Evolutionary conservation across 192 early-diverging fungal genomes (phyloP).

Genomic region (Lunasporangiospora selenospora): DNA sequence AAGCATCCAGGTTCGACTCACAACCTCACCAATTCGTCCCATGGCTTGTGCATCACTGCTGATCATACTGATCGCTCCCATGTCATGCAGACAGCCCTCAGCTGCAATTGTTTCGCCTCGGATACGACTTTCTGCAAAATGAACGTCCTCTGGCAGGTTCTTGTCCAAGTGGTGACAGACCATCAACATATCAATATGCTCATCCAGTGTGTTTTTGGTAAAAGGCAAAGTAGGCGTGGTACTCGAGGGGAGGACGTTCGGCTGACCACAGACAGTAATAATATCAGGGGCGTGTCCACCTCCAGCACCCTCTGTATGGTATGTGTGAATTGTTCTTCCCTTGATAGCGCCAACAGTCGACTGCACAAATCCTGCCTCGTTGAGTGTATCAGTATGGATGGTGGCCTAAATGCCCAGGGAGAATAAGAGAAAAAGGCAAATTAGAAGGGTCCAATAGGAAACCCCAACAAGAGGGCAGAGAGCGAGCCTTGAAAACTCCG

Average conservation of each 20-base stretch:
- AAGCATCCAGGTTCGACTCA: slow-evolving; percentile 93
- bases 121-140: slow-evolving; percentile 97
- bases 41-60: slow-evolving; percentile 96
- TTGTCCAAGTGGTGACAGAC: slow-evolving; percentile 96
- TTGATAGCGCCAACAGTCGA: slow-evolving; percentile 89
- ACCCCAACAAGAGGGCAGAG: background rate
- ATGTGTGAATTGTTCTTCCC: slow-evolving; percentile 92
- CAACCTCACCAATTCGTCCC: slow-evolving; percentile 96
- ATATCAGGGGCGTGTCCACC: slow-evolving; percentile 94
- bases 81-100: slow-evolving; percentile 95
- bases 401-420: slow-evolving; percentile 81
- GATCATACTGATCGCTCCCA: slow-evolving; percentile 95
- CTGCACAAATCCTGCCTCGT: slow-evolving; percentile 98
- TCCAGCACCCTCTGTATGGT: slow-evolving; percentile 97
- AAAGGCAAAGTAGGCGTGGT: slow-evolving; percentile 98
- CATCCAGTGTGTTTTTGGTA: slow-evolving; percentile 95
- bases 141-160: slow-evolving; percentile 94
- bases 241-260: slow-evolving; percentile 91
- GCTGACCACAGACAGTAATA: slow-evolving; percentile 75
- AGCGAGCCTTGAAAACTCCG: background rate
- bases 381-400: slow-evolving; percentile 97
- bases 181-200: slow-evolving; percentile 99
- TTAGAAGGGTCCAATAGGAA: background rate
- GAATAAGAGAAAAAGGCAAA: background rate
- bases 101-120: slow-evolving; percentile 97